Conservation (phyloP, 139 green algal genomes). For the Haematococcus sp. region DNA sequence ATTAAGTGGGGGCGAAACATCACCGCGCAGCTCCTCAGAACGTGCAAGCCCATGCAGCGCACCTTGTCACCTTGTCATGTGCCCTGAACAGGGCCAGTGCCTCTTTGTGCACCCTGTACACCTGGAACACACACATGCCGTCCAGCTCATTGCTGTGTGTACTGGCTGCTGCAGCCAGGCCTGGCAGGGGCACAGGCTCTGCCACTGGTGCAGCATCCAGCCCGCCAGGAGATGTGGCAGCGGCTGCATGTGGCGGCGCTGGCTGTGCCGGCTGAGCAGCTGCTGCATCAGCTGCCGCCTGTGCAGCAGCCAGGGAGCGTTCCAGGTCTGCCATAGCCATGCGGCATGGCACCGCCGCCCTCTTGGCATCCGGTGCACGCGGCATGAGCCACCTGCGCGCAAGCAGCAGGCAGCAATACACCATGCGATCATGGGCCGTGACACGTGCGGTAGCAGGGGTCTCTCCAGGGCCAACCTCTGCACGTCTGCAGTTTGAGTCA, state of each 20-base stretch:
- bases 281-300: constrained; percentile 12
- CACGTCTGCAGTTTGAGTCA: neutral
- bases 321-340: constrained; percentile 67
- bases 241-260: neutral
- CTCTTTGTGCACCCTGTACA: constrained; percentile 35
- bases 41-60: too few species aligned
- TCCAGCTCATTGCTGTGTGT: constrained; percentile 14
- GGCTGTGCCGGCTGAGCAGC: neutral
- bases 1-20: too few species aligned
- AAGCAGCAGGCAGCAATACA: constrained; percentile 1
- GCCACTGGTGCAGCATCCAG: neutral
- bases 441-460: neutral
- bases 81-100: constrained; percentile 49
- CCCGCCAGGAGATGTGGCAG: too few species aligned
- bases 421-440: neutral
- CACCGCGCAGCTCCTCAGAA: too few species aligned
- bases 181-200: neutral
- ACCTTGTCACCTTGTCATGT: constrained; percentile 36
- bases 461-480: neutral
- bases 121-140: constrained; percentile 36
- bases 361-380: constrained; percentile 50
- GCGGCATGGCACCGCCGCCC: constrained; percentile 58
- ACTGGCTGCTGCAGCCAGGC: neutral
- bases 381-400: constrained; percentile 45
- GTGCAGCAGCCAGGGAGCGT: constrained; percentile 37